Evolutionary conservation across 805 yeast species (phyloP), one percentile per base, ranked within the genome.

Genomic region (Wickerhamiella kurtzmanii): DNA sequence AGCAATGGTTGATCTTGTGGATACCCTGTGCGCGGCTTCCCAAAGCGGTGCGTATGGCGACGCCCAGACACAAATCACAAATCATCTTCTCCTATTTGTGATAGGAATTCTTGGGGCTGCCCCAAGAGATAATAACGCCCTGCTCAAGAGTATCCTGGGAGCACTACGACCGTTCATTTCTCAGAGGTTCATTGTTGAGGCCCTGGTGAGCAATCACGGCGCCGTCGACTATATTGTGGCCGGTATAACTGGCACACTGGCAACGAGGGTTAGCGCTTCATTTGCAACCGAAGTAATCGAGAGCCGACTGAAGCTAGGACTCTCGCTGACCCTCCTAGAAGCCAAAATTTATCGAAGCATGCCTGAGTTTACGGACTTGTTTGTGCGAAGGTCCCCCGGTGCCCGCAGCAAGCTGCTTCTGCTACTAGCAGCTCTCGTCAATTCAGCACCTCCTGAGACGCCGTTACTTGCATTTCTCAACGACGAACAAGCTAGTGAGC

Each of bases 381-480:
- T 25, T 25, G 32, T 25, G 32, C 32, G 32, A 6, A 6, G 32
- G 32, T 25, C 32, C 11, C 32, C 32, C 9, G 32, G 6, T 25
- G 6, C 32, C 9, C 32, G 32, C 32, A 25, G 9, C 9, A 25
- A 25, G 11, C 32, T 38, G n/a, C 41, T 38, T 6, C 25, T 11
- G 25, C 25, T 38, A 13, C 41, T 38, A 8, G 18, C 41, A 4
- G 25, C 15, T 6, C 8, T 38, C 8, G 41, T 38, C 5, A 15
- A 15, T 15, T 6, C 25, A 18, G 28, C 79, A 81, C 73, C 63
- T 75, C 2, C 64, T 64, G 2, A 56, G 19, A 38, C 95, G 2
- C 86, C 95, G 0, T 64, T 89, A 43, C 67, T 89, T 37, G 82
- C 96, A 0, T 85, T 85, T 59, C 64, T 89, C 46, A 92, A 94